Conservation (phyloP, 2,329 filamentous ascomycete genomes). For the Pestalotiopsis sp. region DNA sequence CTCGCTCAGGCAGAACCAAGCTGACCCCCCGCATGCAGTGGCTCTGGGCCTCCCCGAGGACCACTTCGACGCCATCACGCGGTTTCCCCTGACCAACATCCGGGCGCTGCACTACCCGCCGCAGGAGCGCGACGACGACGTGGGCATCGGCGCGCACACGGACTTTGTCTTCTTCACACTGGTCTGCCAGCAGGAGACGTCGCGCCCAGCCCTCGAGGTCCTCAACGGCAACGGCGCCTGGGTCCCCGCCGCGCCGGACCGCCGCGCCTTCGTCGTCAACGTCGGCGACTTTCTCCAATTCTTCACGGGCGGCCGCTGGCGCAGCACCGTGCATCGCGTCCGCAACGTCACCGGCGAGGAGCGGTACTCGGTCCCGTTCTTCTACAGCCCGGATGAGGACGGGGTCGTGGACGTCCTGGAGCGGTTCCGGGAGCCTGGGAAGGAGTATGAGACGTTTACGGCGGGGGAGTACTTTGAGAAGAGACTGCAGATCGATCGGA, state of each 20-base stretch:
- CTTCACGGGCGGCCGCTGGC: conserved; percentile 10
- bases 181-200: conserved; percentile 12
- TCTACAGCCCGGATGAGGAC: conserved; percentile 15
- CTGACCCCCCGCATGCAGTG: background rate
- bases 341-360: conserved; percentile 14
- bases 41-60: conserved; percentile 11
- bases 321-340: conserved; percentile 14
- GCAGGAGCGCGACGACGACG: conserved; percentile 11
- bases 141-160: conserved; percentile 16
- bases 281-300: conserved; percentile 16
- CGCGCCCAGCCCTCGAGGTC: conserved; percentile 12
- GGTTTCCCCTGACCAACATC: conserved; percentile 14
- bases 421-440: conserved; percentile 5
- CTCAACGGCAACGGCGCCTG: conserved; percentile 14
- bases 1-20: background rate
- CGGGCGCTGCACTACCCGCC: conserved; percentile 15
- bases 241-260: conserved; percentile 10
- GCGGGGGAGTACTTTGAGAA: conserved; percentile 15
- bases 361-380: conserved; percentile 16
- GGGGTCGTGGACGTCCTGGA: conserved; percentile 12
- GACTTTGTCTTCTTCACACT: conserved; percentile 15
- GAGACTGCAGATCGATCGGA: conserved; percentile 16
- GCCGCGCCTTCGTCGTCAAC: conserved; percentile 13
- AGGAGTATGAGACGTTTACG: conserved; percentile 14
- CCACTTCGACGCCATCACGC: conserved; percentile 11